Conservation (phyloP, 495 filamentous ascomycete genomes). For the Usnea hakonensis region DNA sequence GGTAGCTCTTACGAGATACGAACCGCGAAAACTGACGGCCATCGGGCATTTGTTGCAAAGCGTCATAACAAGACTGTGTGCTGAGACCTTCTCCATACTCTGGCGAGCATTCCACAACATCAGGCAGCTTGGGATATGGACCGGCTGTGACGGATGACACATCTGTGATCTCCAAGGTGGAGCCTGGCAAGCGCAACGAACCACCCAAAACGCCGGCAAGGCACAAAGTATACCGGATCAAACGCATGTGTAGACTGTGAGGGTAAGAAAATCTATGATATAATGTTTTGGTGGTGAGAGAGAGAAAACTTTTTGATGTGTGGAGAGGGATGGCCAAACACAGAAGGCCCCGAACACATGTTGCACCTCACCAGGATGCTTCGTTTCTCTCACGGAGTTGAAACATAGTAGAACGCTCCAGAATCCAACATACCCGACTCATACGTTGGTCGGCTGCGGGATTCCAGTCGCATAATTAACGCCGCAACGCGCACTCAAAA, state of each 20-base stretch:
- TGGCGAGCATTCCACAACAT: neutral
- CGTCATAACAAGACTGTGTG: neutral
- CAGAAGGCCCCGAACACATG: neutral
- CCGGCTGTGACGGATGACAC: neutral
- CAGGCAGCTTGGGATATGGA: neutral
- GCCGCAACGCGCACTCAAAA: neutral
- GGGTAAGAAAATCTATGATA: no score
- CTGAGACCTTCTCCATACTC: neutral
- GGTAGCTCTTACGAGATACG: neutral
- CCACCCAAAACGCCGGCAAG: neutral
- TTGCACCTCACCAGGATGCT: neutral
- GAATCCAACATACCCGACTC: neutral
- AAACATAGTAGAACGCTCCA: neutral
- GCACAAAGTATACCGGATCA: neutral
- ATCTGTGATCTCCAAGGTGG: neutral
- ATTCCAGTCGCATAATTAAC: neutral
- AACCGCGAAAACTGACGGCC: neutral
- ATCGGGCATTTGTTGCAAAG: neutral
- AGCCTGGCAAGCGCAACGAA: neutral
- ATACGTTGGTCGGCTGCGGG: neutral
- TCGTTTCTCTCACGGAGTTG: neutral
- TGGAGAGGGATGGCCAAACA: neutral
- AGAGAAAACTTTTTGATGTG: neutral
- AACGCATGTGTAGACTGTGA: neutral
- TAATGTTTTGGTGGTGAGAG: no score